Evolutionary conservation across 1,284 basidiomycete species (phyloP).

Genomic region (Trametes polyzona): DNA sequence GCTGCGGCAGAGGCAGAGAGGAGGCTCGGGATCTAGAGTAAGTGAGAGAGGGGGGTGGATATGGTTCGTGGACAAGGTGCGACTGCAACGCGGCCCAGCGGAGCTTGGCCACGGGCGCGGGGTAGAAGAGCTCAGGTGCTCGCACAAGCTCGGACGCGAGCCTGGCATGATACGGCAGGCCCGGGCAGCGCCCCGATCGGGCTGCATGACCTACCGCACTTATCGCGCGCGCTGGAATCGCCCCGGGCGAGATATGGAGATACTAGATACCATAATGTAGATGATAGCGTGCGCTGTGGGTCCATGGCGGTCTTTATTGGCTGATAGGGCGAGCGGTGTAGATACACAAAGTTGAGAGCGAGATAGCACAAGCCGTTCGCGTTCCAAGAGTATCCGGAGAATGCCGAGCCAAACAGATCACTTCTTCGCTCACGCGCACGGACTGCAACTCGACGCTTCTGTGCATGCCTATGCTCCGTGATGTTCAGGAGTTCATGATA

Average conservation of each 20-base stretch:
- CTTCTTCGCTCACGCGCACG: too few species aligned
- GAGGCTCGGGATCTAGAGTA: not conserved
- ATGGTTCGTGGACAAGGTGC: constrained; percentile 9
- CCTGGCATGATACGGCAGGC: constrained; percentile 19
- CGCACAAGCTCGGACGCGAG: constrained; percentile 9
- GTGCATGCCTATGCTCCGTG: too few species aligned
- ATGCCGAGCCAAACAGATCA: not conserved
- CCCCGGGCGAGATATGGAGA: not conserved
- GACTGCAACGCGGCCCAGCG: constrained; percentile 20
- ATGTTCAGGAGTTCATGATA: too few species aligned
- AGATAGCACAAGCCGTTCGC: not conserved
- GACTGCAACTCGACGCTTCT: too few species aligned
- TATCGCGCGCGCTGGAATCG: not conserved
- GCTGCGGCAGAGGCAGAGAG: not conserved
- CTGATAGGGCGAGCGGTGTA: not conserved
- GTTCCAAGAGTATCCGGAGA: not conserved
- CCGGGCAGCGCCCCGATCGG: constrained; percentile 18
- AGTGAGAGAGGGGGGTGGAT: not conserved
- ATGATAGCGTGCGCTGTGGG: not conserved
- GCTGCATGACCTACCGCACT: constrained; percentile 14
- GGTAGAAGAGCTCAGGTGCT: constrained; percentile 7
- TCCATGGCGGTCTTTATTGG: constrained; percentile 9
- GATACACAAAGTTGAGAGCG: not conserved
- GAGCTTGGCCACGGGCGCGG: not conserved
- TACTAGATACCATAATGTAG: too few species aligned